Base-by-base conservation (phyloP, 1,139 yeast species). In the Pichia sp. region DNA sequence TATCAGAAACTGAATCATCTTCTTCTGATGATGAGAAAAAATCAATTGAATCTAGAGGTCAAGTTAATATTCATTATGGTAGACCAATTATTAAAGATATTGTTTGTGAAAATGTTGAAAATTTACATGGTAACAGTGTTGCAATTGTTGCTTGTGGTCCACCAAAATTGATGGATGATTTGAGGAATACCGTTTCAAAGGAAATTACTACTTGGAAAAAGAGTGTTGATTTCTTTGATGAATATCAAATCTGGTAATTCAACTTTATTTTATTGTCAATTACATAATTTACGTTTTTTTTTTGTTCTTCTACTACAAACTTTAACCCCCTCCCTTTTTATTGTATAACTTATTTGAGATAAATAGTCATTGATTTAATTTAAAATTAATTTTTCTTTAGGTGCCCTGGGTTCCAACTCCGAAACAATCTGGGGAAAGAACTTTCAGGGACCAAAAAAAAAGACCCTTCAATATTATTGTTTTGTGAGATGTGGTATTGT, bases 121-220 rank as follows among this genome's bases (percentile, higher is more conserved):
- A 59, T 28, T 54, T 71, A 4, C 41, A 36, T 6, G 37, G 38
- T 7, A 63, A 64, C 1, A 63, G 72, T 0, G 54, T 68, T 18
- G 68, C 66, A 17, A 64, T 66, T 44, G 55, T 64, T 3, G 53
- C 69, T 0, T 70, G 74, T 52, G 75, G 73, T 2, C 74, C 69
- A 40, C 72, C 77, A 17, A 65, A 64, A 2, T 55, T 58, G 25
- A 63, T 66, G 68, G 71, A 68, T 31, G 68, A 67, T 25, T 5
- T 52, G 1, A 52, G 54, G 44, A 45, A 50, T 34, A 40, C 40
- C 2, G 36, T 47, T 11, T 32, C 55, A 4, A 25, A 34, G 6
- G 38, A 40, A 5, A 39, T 47, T 6, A 34, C 38, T 8, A 12
- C 28, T 7, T 48, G 49, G 42, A 43, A 47, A 3, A 42, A 45